Base-by-base conservation (phyloP, 192 early-diverging fungal species). In the Backusella australiensis region DNA sequence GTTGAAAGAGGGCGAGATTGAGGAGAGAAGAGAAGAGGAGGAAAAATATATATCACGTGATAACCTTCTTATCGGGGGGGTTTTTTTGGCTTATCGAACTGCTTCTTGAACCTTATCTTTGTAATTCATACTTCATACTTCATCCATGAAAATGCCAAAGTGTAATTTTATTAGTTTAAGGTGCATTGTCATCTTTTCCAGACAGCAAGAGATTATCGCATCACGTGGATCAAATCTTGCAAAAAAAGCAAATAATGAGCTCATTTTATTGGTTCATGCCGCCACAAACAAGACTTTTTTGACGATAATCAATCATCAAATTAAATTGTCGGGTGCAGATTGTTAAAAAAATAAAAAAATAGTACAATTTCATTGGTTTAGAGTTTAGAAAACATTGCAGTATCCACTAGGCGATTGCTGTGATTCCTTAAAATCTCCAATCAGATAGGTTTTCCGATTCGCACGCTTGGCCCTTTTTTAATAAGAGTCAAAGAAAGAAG, bases 391-490 rank as follows among this genome's bases (percentile, higher is more conserved):
- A 63, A 63, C 56, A 32, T 63, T 26, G 11, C 56, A 59, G 29
- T 49, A 49, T 59, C 56, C 56, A 59, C 29, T 21, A 26, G 23
- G 2, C 56, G 21, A 59, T 59, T 63, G 56, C 12, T 29, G 56
- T 29, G 12, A 26, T 63, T 14, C 11, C 23, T 59, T 26, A 26
- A 21, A 26, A 26, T 59, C 56, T 59, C 56, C 56, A 63, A 63
- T 63, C 56, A 63, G 23, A 63, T 63, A 63, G 11, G 21, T 8
- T 63, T 63, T 29, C 56, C 23, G 26, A 63, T 63, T 63, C 56
- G 56, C 56, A 63, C 56, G 56, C 56, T 63, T 63, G 26, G 56
- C 56, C 56, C 56, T 63, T 56, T 52, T 49, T 63, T 63, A 63
- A 59, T 63, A n/a, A 29, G 21, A 59, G 12, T 12, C 11, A 59